phyloP scores from a whole-genome alignment of 164 flowering plant species.

The Kalanchoe fedtschenkoi region DNA sequence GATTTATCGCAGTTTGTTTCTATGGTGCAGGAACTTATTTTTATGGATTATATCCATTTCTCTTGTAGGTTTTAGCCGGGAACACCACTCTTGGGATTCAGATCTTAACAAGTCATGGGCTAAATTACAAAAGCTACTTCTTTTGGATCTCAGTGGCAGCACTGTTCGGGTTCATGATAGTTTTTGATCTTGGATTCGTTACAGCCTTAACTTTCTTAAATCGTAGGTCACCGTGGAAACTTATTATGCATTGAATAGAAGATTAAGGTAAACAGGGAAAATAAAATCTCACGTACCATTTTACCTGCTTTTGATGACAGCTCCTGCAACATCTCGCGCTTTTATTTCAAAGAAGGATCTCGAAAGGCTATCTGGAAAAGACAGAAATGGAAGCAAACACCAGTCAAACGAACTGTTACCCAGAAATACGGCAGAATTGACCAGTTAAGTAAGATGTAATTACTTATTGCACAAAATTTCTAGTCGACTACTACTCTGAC shows the following conservation, averaged over 20 bases:
- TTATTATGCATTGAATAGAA: not conserved
- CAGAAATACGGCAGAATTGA: constrained; percentile 3
- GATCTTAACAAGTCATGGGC: constrained; percentile 18
- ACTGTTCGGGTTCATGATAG: constrained; percentile 27
- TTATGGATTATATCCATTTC: constrained; percentile 3
- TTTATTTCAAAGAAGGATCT: constrained; percentile 31
- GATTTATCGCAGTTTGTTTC: not conserved
- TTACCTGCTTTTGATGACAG: constrained; percentile 13
- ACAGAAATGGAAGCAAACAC: constrained; percentile 1
- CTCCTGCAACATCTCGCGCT: constrained; percentile 20
- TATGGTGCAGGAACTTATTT: not conserved
- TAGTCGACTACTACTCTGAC: not conserved
- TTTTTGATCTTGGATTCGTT: constrained; percentile 32
- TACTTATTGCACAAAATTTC: not conserved
- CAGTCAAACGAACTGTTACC: constrained; percentile 5
- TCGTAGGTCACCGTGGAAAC: constrained; percentile 18
- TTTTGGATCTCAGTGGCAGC: constrained; percentile 50
- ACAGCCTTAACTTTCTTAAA: constrained; percentile 33
- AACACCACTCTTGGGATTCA: constrained; percentile 23
- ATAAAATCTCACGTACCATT: not conserved
- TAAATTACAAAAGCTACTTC: constrained; percentile 25
- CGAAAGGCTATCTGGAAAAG: constrained; percentile 16
- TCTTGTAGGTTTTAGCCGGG: constrained; percentile 14
- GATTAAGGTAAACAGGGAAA: not conserved
- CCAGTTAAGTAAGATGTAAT: constrained; percentile 7